Percentiles rank a stretch among this genome's conserved stretches.
Conservation (phyloP, 768 basidiomycete genomes). For the Rhodotorula babjevae region DNA sequence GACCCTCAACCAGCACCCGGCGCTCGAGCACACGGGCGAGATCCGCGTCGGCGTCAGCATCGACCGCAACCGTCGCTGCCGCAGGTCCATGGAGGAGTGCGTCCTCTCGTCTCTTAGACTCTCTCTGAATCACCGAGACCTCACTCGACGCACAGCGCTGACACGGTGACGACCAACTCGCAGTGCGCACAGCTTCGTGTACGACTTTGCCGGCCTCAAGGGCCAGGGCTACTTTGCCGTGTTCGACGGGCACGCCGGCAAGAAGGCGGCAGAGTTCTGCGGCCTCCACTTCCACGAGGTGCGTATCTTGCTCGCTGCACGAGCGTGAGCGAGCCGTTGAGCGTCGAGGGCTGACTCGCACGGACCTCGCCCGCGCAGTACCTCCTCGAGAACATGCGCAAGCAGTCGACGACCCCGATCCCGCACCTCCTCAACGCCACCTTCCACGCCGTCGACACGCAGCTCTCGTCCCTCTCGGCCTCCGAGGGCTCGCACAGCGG, state of each 20-base stretch:
- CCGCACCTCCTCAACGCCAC: slow-evolving; percentile 89
- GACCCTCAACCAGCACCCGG: slow-evolving; percentile 66
- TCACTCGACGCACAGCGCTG: background rate
- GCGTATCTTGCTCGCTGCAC: slow-evolving; percentile 55
- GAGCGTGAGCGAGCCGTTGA: too few species aligned
- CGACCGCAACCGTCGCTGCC: slow-evolving; percentile 68
- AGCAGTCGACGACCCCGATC: slow-evolving; percentile 56
- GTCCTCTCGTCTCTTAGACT: background rate
- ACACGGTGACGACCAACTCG: too few species aligned
- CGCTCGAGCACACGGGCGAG: slow-evolving; percentile 52
- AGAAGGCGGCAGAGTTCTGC: slow-evolving; percentile 98
- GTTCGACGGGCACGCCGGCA: slow-evolving; percentile 97
- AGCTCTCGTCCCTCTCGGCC: slow-evolving; percentile 75
- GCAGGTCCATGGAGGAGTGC: slow-evolving; percentile 94
- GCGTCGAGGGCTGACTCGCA: too few species aligned
- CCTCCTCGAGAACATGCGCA: slow-evolving; percentile 63
- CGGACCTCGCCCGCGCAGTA: slow-evolving; percentile 49
- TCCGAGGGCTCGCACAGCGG: slow-evolving; percentile 82
- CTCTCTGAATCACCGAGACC: too few species aligned
- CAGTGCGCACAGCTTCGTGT: slow-evolving; percentile 72
- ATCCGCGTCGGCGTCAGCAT: slow-evolving; percentile 75
- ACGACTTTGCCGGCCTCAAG: slow-evolving; percentile 76
- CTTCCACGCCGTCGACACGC: slow-evolving; percentile 84
- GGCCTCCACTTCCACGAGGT: slow-evolving; percentile 91
- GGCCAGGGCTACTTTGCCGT: slow-evolving; percentile 98